These are phyloP conservation scores for Panicum miliaceum DNA, from an alignment of 176 grass and related monocot species.

Conservation along the genomic window DNA sequence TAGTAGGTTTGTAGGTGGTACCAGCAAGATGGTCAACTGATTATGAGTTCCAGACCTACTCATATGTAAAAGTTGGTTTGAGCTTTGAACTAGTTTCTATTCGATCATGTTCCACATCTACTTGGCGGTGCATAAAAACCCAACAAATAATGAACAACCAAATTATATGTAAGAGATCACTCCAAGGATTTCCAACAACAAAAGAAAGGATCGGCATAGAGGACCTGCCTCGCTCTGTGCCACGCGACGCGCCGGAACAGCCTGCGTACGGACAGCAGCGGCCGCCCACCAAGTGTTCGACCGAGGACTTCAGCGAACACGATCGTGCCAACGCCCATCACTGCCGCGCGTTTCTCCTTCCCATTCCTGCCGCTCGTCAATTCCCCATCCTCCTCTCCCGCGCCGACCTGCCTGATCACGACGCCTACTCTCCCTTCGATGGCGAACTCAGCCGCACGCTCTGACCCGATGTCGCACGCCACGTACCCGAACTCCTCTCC, in stretches of 20 bases:
- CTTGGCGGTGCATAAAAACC: neutral
- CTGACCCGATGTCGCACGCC: slow-evolving; percentile 47
- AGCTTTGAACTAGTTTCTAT: neutral
- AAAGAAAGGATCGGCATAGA: slow-evolving; percentile 56
- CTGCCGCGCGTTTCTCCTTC: slow-evolving; percentile 42
- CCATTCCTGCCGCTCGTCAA: slow-evolving; percentile 19
- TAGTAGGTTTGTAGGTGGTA: neutral
- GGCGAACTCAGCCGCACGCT: slow-evolving; percentile 48
- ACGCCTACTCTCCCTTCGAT: slow-evolving; percentile 62
- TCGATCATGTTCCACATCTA: neutral
- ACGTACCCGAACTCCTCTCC: slow-evolving; percentile 61
- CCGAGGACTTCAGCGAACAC: slow-evolving; percentile 81
- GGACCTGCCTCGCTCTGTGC: slow-evolving; percentile 96
- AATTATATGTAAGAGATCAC: neutral
- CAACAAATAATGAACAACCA: neutral
- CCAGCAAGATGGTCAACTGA: neutral
- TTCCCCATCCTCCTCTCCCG: slow-evolving; percentile 14
- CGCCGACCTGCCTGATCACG: slow-evolving; percentile 35
- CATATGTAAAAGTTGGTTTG: neutral
- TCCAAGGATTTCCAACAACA: slow-evolving; percentile 33
- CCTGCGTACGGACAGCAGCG: slow-evolving; percentile 73
- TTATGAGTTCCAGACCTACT: neutral
- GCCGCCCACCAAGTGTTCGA: slow-evolving; percentile 79
- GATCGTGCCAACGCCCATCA: slow-evolving; percentile 59
- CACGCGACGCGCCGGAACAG: slow-evolving; percentile 80